These are phyloP conservation scores for Agrostemma githago DNA, from an alignment of 148 eudicot species.

Conservation along the genomic window DNA sequence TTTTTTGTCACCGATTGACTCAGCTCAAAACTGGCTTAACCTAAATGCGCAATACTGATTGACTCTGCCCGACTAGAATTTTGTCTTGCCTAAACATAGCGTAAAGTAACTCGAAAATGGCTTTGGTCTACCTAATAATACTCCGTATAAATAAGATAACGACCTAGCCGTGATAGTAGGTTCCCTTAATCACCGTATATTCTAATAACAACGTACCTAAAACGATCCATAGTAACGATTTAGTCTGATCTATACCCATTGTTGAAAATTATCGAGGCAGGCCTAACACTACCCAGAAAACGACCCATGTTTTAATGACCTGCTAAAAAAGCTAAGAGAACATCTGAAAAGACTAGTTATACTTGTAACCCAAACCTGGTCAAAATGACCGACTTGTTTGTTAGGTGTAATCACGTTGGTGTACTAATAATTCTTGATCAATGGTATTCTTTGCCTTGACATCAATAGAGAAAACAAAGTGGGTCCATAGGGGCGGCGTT, in stretches of 20 bases:
- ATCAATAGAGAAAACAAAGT: constrained; percentile 41
- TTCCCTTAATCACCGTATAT: not conserved
- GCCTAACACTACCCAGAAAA: no score
- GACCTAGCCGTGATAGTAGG: not conserved
- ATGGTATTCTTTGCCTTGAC: not conserved
- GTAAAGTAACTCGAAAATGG: no score
- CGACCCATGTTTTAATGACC: no score
- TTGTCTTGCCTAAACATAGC: not conserved
- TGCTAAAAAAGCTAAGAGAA: no score
- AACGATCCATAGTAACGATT: no score
- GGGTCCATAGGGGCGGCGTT: constrained; percentile 63
- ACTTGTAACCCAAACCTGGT: no score
- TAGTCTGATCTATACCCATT: no score
- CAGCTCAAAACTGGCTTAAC: not conserved
- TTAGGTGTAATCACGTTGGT: not conserved
- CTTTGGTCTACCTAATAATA: not conserved
- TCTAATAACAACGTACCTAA: not conserved
- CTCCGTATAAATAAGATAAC: no score
- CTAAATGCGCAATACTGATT: no score
- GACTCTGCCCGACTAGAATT: not conserved
- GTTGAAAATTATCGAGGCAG: no score
- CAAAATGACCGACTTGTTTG: no score
- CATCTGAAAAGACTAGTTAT: no score
- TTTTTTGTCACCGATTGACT: not conserved
- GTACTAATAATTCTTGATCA: not conserved